Percentiles rank a stretch among this genome's conserved stretches.
phyloP scores from a whole-genome alignment of 2,329 filamentous ascomycete genomes.

The Sordariomycetes sp. region DNA sequence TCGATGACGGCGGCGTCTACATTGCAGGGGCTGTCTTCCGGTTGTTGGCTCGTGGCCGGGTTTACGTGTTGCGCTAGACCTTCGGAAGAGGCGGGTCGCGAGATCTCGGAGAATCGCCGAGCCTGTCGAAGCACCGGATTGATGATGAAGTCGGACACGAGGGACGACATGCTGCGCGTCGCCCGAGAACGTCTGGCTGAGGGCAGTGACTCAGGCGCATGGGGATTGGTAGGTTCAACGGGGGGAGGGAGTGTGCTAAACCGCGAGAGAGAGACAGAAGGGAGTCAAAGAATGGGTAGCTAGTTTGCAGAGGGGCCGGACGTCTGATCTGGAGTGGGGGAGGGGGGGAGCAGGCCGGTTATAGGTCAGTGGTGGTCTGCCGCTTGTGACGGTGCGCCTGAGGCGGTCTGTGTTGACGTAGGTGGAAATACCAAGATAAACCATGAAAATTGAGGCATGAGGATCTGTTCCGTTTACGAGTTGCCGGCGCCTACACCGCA shows the following conservation, averaged over 20 bases:
- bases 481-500: not conserved
- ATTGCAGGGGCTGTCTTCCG: slow-evolving; percentile 14
- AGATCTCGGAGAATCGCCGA: slow-evolving; percentile 45
- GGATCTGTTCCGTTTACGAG: not conserved
- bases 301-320: not conserved
- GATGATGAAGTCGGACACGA: slow-evolving; percentile 52
- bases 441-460: not conserved
- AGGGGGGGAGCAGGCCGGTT: not conserved
- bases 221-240: not conserved
- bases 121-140: slow-evolving; percentile 54
- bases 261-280: not conserved
- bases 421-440: not conserved
- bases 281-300: not conserved
- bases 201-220: not conserved
- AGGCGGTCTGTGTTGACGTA: not conserved
- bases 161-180: slow-evolving; percentile 36
- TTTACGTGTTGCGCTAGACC: slow-evolving; percentile 13
- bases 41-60: slow-evolving; percentile 2
- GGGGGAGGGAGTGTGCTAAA: not conserved
- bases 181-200: not conserved
- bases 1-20: slow-evolving; percentile 11
- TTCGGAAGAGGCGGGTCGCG: slow-evolving; percentile 14
- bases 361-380: not conserved
- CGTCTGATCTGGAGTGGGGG: not conserved
- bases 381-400: not conserved